Evolutionary conservation across 1,284 basidiomycete genomes (phyloP), one percentile per base, ranked within the genome.

Genomic region (Apiotrichum akiyoshidainum): DNA sequence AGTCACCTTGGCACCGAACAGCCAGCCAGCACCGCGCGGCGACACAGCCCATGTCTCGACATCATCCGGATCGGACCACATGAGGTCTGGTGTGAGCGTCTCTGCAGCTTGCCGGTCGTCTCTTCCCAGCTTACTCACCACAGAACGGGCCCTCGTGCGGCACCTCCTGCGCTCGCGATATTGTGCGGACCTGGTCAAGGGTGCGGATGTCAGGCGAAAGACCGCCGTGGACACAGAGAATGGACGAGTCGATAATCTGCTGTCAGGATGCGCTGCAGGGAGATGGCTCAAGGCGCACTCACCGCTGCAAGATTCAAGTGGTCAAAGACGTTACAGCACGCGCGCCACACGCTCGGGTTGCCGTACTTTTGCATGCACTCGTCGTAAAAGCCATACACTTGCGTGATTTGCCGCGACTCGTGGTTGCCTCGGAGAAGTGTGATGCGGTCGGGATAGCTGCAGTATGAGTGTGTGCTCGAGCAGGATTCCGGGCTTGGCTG

Each of bases 141-240:
- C 94, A 97, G 75, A 97, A 97, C 2, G 93, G 90, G n/a, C 93
- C 93, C 73, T 96, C 93, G 72, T 97, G 93, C 1, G 94, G 93
- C 48, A 96, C 92, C 77, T 98, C 93, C 71, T 96, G 93, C 1
- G 92, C 90, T 64, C 93, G 82, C 21, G 91, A 90, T 56, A 97
- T 81, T 17, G 93, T 90, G 26, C 93, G 84, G 60, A 96, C 90
- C 76, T 96, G 92, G 74, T 96, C 93, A 6, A 95, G 80, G 2
- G 91, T 94, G 50, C 90, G 83, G 61, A 97, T 92, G 71, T 95
- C 93, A 0, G 92, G 92, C 17, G 89, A 94, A 9, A 94, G 83
- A 13, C 91, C 94, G 5, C 92, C 94, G 68, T 96, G 94, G 2
- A 96, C 92, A 68, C 93, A 96, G 7, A 96, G 81, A 0, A 89